These are phyloP conservation scores for Silene vulgaris DNA, from an alignment of 179 eudicot species.

Conservation along the genomic window DNA sequence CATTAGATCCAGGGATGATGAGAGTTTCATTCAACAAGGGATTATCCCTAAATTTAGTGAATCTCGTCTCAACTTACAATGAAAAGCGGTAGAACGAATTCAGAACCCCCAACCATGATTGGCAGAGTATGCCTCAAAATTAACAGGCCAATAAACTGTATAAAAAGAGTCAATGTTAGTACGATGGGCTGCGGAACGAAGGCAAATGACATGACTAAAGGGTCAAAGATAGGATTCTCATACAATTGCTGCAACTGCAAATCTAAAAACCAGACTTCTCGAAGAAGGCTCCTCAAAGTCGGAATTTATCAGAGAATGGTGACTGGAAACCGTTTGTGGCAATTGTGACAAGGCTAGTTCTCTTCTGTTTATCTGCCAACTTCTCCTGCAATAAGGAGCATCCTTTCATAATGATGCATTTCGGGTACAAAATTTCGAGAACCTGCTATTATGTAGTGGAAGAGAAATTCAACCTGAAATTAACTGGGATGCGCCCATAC, in stretches of 20 bases:
- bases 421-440: background rate
- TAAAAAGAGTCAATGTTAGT: background rate
- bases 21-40: background rate
- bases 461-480: constrained; percentile 56
- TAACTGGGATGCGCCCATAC: constrained; percentile 51
- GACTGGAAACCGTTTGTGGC: constrained; percentile 48
- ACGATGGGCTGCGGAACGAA: background rate
- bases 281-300: constrained; percentile 58
- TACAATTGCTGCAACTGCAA: constrained; percentile 64
- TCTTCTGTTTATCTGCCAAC: constrained; percentile 60
- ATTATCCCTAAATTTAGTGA: background rate
- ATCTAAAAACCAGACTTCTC: constrained; percentile 56
- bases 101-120: constrained; percentile 50
- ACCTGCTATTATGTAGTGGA: background rate
- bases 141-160: constrained; percentile 76
- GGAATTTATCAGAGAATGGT: constrained; percentile 36
- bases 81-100: constrained; percentile 54
- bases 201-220: background rate
- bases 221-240: constrained; percentile 25
- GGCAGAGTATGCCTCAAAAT: constrained; percentile 79
- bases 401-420: background rate
- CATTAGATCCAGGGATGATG: background rate
- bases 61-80: constrained; percentile 39
- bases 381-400: constrained; percentile 48
- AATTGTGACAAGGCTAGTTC: constrained; percentile 48